Conservation (phyloP, 2,329 filamentous ascomycete genomes). For the Didymella lethalis region DNA sequence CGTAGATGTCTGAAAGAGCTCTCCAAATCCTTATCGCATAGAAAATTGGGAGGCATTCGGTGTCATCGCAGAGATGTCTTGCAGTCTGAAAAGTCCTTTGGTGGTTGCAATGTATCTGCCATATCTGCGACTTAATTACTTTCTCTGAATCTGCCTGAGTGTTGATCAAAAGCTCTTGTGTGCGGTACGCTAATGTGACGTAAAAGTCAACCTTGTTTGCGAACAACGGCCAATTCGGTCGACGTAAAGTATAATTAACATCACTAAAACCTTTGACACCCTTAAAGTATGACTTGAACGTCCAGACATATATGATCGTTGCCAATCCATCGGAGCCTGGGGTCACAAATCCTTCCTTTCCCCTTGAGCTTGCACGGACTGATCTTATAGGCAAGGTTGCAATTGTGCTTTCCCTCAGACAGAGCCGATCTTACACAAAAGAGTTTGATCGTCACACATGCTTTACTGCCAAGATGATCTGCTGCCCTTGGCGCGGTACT, state of each 20-base stretch:
- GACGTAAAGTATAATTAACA: background rate
- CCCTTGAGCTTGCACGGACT: background rate
- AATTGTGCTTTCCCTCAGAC: background rate
- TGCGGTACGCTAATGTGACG: background rate
- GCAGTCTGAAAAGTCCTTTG: too few species aligned
- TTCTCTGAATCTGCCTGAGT: too few species aligned
- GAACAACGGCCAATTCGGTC: background rate
- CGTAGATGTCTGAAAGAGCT: too few species aligned
- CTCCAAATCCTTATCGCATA: too few species aligned
- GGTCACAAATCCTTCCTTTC: background rate
- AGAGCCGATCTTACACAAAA: constrained; percentile 23
- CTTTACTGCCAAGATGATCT: constrained; percentile 32
- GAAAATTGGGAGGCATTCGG: too few species aligned
- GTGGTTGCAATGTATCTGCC: too few species aligned
- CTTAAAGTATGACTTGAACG: background rate
- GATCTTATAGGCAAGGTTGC: background rate
- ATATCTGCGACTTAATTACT: too few species aligned
- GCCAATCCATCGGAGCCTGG: background rate
- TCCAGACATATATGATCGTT: background rate
- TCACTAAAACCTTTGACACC: background rate
- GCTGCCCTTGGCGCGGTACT: constrained; percentile 28
- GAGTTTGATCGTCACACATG: constrained; percentile 21
- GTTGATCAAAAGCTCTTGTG: too few species aligned
- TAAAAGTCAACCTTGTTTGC: background rate
- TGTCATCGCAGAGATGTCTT: too few species aligned